Evolutionary conservation across 176 grass and related monocot genomes (phyloP), one percentile per base, ranked within the genome.

Genomic region (Neostapfia colusana): DNA sequence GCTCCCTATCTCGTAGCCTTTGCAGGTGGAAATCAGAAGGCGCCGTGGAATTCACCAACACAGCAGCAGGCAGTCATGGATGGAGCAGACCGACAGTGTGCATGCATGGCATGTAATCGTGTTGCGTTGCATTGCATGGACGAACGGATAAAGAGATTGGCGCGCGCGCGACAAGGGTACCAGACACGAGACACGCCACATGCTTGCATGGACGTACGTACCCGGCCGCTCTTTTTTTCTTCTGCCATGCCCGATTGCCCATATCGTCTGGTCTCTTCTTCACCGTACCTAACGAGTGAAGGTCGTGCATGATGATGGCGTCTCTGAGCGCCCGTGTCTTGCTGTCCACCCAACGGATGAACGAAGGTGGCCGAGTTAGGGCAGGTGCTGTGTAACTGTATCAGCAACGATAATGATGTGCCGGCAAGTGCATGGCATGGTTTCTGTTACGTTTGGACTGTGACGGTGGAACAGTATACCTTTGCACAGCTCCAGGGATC

Each of bases 141-240:
- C 37, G 53, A 8, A 26, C 0, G 48, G 50, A 68, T 20, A 31
- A 9, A 13, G 44, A 23, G 31, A 7, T 53, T 54, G 65, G 55
- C 31, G 54, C 50, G 50, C 18, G 40, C 20, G 67, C 72, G 48
- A 77, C 67, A 59, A 57, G 60, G 80, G 13, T 18, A 37, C 35
- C 39, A 82, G 85, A 51, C 85, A 61, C 31, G 26, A 65, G 80
- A 74, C 85, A 69, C 53, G 81, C 74, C 85, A 83, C 80, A 79
- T 73, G 79, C 31, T 36, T 48, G 27, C 43, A 49, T 50, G 59
- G 28, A 65, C 28, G 31, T 9, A 24, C 10, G 63, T 8, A 65
- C 15, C 31, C 3, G 28, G 28, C 2, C 11, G 70, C 8, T 51
- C 42, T 23, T 67, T 55, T 71, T 73, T 50, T 87, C 3, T 31